Evolutionary conservation across 1,284 basidiomycete genomes (phyloP).

Genomic region (Melampsora abietis-canadensis): DNA sequence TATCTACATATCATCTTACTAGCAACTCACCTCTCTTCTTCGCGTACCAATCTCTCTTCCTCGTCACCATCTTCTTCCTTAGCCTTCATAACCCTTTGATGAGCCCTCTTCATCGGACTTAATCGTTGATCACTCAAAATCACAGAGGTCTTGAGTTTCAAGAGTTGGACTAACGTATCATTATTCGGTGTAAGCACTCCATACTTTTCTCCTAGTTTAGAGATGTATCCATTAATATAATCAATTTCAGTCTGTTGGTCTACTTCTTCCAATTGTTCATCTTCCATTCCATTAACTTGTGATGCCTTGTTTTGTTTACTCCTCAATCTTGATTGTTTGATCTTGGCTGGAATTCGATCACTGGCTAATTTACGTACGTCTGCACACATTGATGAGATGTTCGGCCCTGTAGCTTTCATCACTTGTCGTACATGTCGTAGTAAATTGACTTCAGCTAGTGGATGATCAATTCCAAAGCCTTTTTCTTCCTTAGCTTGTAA

Average conservation of each 20-base stretch:
- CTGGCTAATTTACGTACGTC: constrained; percentile 55
- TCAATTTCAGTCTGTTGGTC: constrained; percentile 55
- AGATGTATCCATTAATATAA: constrained; percentile 81
- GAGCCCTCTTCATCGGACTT: not conserved
- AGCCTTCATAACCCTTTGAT: not conserved
- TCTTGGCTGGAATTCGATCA: not conserved
- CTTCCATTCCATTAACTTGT: constrained; percentile 57
- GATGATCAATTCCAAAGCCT: constrained; percentile 37
- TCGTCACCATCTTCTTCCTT: not conserved
- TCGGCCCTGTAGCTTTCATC: constrained; percentile 61
- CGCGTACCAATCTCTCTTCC: too few species aligned
- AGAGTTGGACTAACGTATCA: constrained; percentile 63
- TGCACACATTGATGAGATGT: constrained; percentile 73
- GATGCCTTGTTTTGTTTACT: not conserved
- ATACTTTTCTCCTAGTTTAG: constrained; percentile 64
- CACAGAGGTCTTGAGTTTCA: constrained; percentile 57
- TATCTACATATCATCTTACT: too few species aligned
- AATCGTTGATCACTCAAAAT: constrained; percentile 11
- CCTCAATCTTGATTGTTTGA: constrained; percentile 15
- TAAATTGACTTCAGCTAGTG: constrained; percentile 50
- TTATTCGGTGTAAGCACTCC: constrained; percentile 65
- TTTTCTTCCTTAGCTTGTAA: constrained; percentile 45
- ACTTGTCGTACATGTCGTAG: constrained; percentile 61
- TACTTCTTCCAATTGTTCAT: constrained; percentile 6
- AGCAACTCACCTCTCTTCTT: too few species aligned